Evolutionary conservation across 305 asterid genomes (phyloP), one percentile per base, ranked within the genome.

Genomic region (Fraxinus floribunda): DNA sequence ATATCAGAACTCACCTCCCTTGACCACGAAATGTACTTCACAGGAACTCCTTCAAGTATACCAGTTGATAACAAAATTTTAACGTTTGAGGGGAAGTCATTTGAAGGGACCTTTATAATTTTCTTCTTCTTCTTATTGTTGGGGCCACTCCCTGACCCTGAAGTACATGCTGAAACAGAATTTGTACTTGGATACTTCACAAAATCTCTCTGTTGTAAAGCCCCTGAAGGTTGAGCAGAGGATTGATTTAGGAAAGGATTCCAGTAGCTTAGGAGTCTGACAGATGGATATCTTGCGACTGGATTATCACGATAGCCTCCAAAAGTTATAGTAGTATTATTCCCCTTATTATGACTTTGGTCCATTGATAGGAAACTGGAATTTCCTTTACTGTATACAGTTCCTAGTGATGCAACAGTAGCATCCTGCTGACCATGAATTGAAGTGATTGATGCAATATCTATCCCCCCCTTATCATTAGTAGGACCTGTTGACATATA

Each of bases 21-120:
- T 39, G 97, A 89, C 94, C 95, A 93, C 0, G 97, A 89, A 81
- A 92, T 91, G 70, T 95, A 95, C 86, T 90, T 92, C 87, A 95
- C 97, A 0, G 97, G 91, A 80, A 93, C 93, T 75, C 95, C 98
- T 85, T 95, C 95, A 76, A 91, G 89, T 75, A 93, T 92, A 80
- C 97, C 95, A 82, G 98, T 93, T 38, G 93, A 89, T 62, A 93
- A 83, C 83, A 93, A 86, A 83, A 88, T 88, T 83, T 88, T 91
- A 60, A 95, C 98, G 79, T 93, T 91, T 70, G 95, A 60, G 35
- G 97, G 98, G 82, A 93, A 94, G 85, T 86, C 88, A 83, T 84
- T 89, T 4, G 90, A 78, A 2, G 90, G 32, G 49, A 75, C 83
- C 85, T 87, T 91, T 82, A 83, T 87, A 41, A 68, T 83, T 9